These are phyloP conservation scores for Penicillium expansum DNA, from an alignment of 2,329 filamentous ascomycete species.

Conservation along the genomic window DNA sequence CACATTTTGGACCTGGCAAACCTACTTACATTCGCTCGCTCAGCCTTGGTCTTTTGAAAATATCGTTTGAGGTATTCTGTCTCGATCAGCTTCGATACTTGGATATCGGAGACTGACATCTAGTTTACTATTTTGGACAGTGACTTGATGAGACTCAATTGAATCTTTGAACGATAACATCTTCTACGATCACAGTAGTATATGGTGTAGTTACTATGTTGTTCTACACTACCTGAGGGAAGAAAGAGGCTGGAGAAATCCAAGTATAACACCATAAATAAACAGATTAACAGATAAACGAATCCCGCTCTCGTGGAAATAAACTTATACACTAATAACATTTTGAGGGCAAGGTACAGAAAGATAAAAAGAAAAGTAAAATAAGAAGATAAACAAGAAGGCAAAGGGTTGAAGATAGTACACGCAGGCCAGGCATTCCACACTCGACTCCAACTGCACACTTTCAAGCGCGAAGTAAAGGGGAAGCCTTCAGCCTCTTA, in stretches of 20 bases:
- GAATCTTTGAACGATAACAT: neutral
- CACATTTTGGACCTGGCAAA: neutral
- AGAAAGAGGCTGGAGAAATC: neutral
- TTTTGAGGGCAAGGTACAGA: neutral
- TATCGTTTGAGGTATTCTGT: neutral
- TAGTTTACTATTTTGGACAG: neutral
- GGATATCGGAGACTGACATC: neutral
- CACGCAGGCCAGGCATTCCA: constrained; percentile 1
- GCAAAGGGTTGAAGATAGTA: neutral
- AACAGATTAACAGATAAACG: neutral
- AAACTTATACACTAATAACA: neutral
- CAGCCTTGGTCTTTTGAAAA: neutral
- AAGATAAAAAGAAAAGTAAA: neutral
- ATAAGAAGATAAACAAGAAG: constrained; percentile 4
- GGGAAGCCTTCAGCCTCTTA: neutral
- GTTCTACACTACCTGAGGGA: neutral
- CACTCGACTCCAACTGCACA: neutral
- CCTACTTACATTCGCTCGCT: neutral
- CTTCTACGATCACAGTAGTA: neutral
- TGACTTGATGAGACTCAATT: neutral
- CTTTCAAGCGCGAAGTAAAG: neutral
- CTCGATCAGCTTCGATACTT: neutral
- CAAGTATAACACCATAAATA: neutral
- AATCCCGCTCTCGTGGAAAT: neutral
- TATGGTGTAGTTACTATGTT: too few species aligned